Evolutionary conservation across 352 stramenopile genomes (phyloP).

Genomic region (Phytophthora citrophthora): DNA sequence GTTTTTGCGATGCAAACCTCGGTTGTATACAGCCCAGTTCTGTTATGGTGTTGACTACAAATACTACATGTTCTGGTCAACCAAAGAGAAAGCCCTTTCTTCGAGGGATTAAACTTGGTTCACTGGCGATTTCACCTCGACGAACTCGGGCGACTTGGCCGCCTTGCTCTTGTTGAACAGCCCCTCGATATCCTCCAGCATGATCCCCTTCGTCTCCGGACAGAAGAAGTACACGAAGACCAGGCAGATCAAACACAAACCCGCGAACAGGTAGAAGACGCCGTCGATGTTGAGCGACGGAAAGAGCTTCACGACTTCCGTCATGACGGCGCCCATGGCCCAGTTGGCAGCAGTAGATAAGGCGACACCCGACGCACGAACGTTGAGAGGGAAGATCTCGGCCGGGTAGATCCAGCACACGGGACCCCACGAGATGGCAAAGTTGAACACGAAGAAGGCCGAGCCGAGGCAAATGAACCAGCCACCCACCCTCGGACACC

Average conservation of each 20-base stretch:
- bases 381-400: conserved; percentile 53
- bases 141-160: conserved; percentile 26
- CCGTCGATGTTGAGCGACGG: conserved; percentile 41
- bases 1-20: too few species aligned
- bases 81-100: too few species aligned
- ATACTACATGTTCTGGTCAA: too few species aligned
- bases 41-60: too few species aligned
- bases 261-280: conserved; percentile 62
- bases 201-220: conserved; percentile 45
- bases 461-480: conserved; percentile 11
- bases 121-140: conserved; percentile 35
- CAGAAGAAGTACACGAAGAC: conserved; percentile 50
- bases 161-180: conserved; percentile 32
- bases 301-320: conserved; percentile 23
- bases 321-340: conserved; percentile 24
- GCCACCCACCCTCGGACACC: conserved; percentile 1
- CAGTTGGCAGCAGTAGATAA: conserved; percentile 29
- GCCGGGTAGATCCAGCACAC: conserved; percentile 37
- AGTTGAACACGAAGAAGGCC: conserved; percentile 12
- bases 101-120: neutral
- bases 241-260: conserved; percentile 38
- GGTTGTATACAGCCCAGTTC: too few species aligned
- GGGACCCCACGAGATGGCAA: conserved; percentile 10
- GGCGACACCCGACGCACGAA: conserved; percentile 16
- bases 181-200: conserved; percentile 49